A percentile compares a stretch with the other conserved stretches of the same genome.
Conservation (phyloP, 2,329 filamentous ascomycete genomes). For the Aspergillus awamori region DNA sequence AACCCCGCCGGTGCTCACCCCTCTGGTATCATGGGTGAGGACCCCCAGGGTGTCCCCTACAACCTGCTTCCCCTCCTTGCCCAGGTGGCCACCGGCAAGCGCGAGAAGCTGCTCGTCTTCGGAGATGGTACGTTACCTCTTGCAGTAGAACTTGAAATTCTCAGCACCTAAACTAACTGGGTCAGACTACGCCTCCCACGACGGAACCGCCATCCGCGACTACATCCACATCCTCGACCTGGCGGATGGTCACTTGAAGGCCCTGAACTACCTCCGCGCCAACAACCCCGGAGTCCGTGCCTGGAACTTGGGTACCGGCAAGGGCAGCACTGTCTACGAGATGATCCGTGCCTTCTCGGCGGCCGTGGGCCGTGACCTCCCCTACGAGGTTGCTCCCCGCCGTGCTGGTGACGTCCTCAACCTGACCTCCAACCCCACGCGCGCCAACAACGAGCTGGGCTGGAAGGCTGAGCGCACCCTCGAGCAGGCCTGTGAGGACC, state of each 20-base stretch:
- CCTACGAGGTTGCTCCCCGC: slow-evolving; percentile 82
- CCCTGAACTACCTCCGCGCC: slow-evolving; percentile 66
- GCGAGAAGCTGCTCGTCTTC: slow-evolving; percentile 92
- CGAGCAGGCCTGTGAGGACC: slow-evolving; percentile 88
- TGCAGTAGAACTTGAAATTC: not conserved
- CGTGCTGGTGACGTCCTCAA: slow-evolving; percentile 90
- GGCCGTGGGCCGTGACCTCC: slow-evolving; percentile 81
- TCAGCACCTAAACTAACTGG: not conserved
- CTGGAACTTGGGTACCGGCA: slow-evolving; percentile 95
- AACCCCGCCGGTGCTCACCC: slow-evolving; percentile 96
- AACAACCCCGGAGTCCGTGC: slow-evolving; percentile 79
- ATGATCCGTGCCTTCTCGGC: slow-evolving; percentile 93
- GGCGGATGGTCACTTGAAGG: slow-evolving; percentile 57
- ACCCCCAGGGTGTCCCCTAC: slow-evolving; percentile 92
- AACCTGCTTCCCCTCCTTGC: slow-evolving; percentile 93
- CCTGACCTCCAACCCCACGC: slow-evolving; percentile 85
- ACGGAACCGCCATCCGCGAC: slow-evolving; percentile 64
- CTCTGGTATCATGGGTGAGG: slow-evolving; percentile 95
- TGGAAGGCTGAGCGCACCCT: slow-evolving; percentile 92
- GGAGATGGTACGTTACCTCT: slow-evolving; percentile 70
- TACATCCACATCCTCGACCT: slow-evolving; percentile 69
- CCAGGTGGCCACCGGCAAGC: slow-evolving; percentile 92
- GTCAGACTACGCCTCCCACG: slow-evolving; percentile 71
- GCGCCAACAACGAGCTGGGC: slow-evolving; percentile 83
- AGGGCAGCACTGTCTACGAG: slow-evolving; percentile 93